Evolutionary conservation across 306 rosid species (phyloP).

Genomic region (Trifolium pratense): DNA sequence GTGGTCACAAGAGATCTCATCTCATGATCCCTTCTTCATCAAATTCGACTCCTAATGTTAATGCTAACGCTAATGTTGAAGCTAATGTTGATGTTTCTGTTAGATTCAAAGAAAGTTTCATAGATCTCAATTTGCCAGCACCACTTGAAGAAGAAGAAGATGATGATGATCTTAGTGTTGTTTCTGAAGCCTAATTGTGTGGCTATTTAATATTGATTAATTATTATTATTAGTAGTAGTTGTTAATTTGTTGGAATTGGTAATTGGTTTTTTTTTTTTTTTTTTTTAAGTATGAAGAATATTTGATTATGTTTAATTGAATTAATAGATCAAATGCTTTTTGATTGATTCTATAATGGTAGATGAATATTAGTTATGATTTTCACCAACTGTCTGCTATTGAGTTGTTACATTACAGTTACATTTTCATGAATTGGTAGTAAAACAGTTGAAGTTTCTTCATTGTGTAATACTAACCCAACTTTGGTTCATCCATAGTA

Average conservation of each 20-base stretch:
- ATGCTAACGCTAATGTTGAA: background rate
- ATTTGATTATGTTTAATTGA: slow-evolving; percentile 29
- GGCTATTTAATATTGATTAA: slow-evolving; percentile 7
- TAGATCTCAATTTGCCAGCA: slow-evolving; percentile 96
- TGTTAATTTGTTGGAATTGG: slow-evolving; percentile 15
- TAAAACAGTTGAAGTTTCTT: slow-evolving; percentile 26
- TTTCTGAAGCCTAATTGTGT: slow-evolving; percentile 60
- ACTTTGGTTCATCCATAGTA: slow-evolving; percentile 16
- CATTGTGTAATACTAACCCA: slow-evolving; percentile 3
- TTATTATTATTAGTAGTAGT: background rate
- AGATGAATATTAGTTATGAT: slow-evolving; percentile 31
- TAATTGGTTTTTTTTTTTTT: slow-evolving; percentile 26
- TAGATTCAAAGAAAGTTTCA: slow-evolving; percentile 46
- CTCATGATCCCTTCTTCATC: slow-evolving; percentile 48
- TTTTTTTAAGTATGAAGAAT: slow-evolving; percentile 11
- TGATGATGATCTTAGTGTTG: slow-evolving; percentile 62
- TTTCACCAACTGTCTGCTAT: slow-evolving; percentile 39
- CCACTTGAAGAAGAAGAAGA: slow-evolving; percentile 68
- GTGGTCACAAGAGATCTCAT: slow-evolving; percentile 96
- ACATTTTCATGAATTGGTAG: slow-evolving; percentile 29
- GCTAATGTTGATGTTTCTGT: background rate
- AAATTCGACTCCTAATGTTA: background rate
- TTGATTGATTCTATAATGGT: slow-evolving; percentile 47
- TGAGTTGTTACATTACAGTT: background rate
- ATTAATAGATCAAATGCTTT: slow-evolving; percentile 48